Evolutionary conservation across 1,139 yeast species (phyloP), one percentile per base, ranked within the genome.

Genomic region (Saccharomycopsis hybrid): DNA sequence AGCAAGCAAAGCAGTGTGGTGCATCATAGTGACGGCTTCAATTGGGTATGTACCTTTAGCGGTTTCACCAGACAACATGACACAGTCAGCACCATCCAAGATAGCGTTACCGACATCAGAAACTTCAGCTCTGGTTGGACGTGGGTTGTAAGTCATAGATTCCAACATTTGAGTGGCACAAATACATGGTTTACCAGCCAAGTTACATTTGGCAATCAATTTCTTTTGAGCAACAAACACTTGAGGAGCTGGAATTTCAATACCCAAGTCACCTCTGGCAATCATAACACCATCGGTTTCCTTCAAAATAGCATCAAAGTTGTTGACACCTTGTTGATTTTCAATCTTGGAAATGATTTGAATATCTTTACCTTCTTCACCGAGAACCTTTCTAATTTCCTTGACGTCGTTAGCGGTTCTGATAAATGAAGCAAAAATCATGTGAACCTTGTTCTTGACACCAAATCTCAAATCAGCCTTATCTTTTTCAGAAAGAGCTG

Each of bases 101-200:
- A 94, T 85, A 62, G 98, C 98, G 72, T 92, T 92, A 75, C 98
- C 98, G 58, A 94, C 98, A 72, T 92, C 99, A 52, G 96, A 85
- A 58, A 92, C 97, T 77, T 92, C 99, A 62, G 99, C 99, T 77
- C 99, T 87, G 68, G 99, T 92, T 72, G 99, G 98, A 74, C 98
- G 85, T 69, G 99, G 99, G 84, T 92, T 94, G 75, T 85, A 88
- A 55, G 97, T 92, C 99, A 92, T 92, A 55, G 97, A 88, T 76
- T 92, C 99, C 72, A 92, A 85, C 98, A 92, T 92, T 77, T 92
- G 99, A 60, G 99, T 92, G 59, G 99, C 99, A 77, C 98, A 94
- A 68, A 92, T 89, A 61, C 89, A 97, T 66, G 99, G 98, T 81
- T 94, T 92, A 68, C 97, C 99, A 61, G 96, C 97, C 69, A 90